These are phyloP conservation scores for Venturia nashicola DNA, from an alignment of 2,329 filamentous ascomycete genomes.

Conservation along the genomic window DNA sequence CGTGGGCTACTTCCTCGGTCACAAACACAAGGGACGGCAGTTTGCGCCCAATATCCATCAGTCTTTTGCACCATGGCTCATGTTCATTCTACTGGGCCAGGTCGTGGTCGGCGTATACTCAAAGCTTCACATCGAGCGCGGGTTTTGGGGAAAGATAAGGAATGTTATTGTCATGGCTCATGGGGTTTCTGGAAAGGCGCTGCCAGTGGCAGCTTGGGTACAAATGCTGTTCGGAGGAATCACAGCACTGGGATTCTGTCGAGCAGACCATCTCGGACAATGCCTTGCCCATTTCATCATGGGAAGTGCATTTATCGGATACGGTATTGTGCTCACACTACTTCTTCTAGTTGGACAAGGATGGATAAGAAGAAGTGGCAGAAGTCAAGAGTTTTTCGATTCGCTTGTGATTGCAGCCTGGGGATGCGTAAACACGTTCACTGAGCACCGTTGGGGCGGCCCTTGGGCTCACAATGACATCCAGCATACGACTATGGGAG, in stretches of 20 bases:
- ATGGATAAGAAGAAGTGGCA: constrained; percentile 70
- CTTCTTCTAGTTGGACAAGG: constrained; percentile 77
- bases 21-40: constrained; percentile 78
- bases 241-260: constrained; percentile 82
- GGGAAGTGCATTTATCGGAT: constrained; percentile 91
- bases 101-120: constrained; percentile 75
- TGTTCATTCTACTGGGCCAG: constrained; percentile 67
- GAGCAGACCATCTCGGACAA: constrained; percentile 80
- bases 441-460: constrained; percentile 86
- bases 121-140: constrained; percentile 76
- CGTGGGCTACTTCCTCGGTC: constrained; percentile 80
- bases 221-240: constrained; percentile 97
- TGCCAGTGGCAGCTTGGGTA: constrained; percentile 78
- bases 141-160: constrained; percentile 68
- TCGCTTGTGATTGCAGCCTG: constrained; percentile 81
- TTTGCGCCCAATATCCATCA: constrained; percentile 75
- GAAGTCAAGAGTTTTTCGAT: constrained; percentile 96
- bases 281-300: constrained; percentile 97
- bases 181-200: constrained; percentile 70
- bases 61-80: constrained; percentile 66
- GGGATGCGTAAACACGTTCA: constrained; percentile 97
- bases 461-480: constrained; percentile 88
- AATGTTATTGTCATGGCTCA: constrained; percentile 60
- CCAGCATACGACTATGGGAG: constrained; percentile 98
- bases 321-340: constrained; percentile 78